Evolutionary conservation across 75 land plant genomes (phyloP).

Genomic region (Larix kaempferi): DNA sequence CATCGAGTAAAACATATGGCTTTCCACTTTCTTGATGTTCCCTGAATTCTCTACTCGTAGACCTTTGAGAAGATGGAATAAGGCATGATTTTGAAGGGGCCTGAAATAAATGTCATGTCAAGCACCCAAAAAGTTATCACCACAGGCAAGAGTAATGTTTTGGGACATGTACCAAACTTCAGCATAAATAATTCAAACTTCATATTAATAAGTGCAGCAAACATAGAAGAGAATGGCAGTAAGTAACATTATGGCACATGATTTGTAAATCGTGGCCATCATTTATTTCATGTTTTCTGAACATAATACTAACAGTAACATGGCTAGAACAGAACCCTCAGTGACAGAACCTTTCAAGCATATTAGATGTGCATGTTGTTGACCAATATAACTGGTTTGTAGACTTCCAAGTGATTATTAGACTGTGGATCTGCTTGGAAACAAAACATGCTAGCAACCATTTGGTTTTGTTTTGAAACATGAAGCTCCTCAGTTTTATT

Average conservation of each 20-base stretch:
- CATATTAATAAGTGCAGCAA: neutral
- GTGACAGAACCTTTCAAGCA: neutral
- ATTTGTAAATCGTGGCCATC: neutral
- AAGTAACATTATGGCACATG: neutral
- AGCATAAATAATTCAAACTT: neutral
- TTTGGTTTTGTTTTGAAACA: neutral
- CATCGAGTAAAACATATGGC: constrained; percentile 82
- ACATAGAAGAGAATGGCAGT: neutral
- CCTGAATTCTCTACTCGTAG: constrained; percentile 62
- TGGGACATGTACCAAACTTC: neutral
- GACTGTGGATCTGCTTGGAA: neutral
- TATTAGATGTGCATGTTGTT: neutral
- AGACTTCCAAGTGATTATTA: neutral
- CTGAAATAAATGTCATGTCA: constrained; percentile 24
- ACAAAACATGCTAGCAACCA: neutral
- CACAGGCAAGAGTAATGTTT: neutral
- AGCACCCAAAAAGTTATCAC: constrained; percentile 1
- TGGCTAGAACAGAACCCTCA: neutral
- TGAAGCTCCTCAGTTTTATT: neutral
- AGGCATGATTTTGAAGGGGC: constrained; percentile 35
- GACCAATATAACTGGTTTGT: neutral
- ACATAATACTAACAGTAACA: neutral
- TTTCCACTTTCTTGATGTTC: constrained; percentile 31
- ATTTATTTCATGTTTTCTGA: neutral
- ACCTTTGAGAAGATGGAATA: constrained; percentile 43